Percentiles rank a stretch among this genome's conserved stretches.
These are phyloP conservation scores for Malassezia japonica DNA, from an alignment of 1,284 basidiomycete species.

Conservation along the genomic window DNA sequence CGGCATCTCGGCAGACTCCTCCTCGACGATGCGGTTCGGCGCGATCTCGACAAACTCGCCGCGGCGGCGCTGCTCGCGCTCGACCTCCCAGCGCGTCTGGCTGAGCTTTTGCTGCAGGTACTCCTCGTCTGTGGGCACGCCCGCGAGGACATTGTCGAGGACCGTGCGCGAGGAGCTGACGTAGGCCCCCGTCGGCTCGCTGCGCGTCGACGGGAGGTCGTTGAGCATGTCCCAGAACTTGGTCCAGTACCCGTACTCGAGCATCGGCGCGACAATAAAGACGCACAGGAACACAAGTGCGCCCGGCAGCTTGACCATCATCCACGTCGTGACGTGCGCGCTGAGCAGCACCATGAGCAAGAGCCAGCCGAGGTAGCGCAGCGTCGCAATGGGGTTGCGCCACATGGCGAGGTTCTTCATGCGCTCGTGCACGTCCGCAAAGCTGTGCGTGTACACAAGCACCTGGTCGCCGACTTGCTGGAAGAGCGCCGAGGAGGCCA, in stretches of 20 bases:
- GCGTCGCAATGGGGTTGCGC: slow-evolving; percentile 19
- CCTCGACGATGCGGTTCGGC: slow-evolving; percentile 13
- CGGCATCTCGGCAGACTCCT: background rate
- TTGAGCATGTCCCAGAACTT: background rate
- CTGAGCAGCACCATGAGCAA: slow-evolving; percentile 12
- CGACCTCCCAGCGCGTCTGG: slow-evolving; percentile 14
- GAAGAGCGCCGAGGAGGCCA: slow-evolving; percentile 1
- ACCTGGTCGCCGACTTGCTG: slow-evolving; percentile 17
- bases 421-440: slow-evolving; percentile 24
- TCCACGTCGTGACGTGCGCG: slow-evolving; percentile 16
- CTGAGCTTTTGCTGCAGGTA: background rate
- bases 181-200: background rate
- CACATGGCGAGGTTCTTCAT: slow-evolving; percentile 24
- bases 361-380: slow-evolving; percentile 18
- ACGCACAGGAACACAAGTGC: slow-evolving; percentile 14
- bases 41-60: slow-evolving; percentile 5
- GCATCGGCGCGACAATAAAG: slow-evolving; percentile 22
- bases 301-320: slow-evolving; percentile 18
- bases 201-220: background rate
- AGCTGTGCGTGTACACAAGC: slow-evolving; percentile 10
- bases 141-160: slow-evolving; percentile 20
- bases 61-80: slow-evolving; percentile 15
- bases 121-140: slow-evolving; percentile 27
- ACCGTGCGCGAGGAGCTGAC: slow-evolving; percentile 1
- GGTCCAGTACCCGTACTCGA: slow-evolving; percentile 19